These are phyloP conservation scores for Peniophora sp. DNA, from an alignment of 1,284 basidiomycete genomes.

Conservation along the genomic window DNA sequence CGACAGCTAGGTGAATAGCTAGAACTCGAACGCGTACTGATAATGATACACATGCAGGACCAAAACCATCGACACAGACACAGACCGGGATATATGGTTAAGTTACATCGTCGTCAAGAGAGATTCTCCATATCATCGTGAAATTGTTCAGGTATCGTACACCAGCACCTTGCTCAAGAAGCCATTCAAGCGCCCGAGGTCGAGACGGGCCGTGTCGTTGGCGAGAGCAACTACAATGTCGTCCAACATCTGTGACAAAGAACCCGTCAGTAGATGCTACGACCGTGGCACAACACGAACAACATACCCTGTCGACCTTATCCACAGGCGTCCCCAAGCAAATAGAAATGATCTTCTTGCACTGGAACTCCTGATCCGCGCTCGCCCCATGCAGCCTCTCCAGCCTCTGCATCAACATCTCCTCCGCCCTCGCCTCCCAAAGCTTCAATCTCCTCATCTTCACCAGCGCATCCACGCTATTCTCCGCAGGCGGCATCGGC, in stretches of 20 bases:
- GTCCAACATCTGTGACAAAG: constrained; percentile 66
- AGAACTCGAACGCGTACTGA: too few species aligned
- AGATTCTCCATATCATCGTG: constrained; percentile 9
- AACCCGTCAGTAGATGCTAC: constrained; percentile 11
- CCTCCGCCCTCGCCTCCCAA: constrained; percentile 79
- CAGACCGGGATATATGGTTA: constrained; percentile 21
- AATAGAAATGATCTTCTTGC: constrained; percentile 84
- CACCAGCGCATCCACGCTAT: constrained; percentile 55
- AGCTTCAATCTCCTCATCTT: constrained; percentile 66
- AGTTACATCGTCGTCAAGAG: constrained; percentile 67
- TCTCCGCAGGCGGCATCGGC: constrained; percentile 54
- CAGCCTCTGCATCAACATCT: constrained; percentile 63
- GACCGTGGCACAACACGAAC: constrained; percentile 8
- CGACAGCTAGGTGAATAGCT: too few species aligned
- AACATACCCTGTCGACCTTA: constrained; percentile 81
- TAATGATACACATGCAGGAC: too few species aligned
- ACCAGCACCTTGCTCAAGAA: constrained; percentile 75
- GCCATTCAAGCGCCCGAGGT: constrained; percentile 79
- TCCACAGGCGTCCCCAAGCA: constrained; percentile 86
- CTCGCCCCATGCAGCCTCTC: constrained; percentile 70
- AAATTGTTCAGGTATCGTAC: background rate
- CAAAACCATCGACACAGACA: background rate
- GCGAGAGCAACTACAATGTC: constrained; percentile 85
- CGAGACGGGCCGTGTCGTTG: constrained; percentile 78
- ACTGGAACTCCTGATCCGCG: constrained; percentile 82